phyloP scores from a whole-genome alignment of 2,329 filamentous ascomycete genomes.

The Cadophora sp. region DNA sequence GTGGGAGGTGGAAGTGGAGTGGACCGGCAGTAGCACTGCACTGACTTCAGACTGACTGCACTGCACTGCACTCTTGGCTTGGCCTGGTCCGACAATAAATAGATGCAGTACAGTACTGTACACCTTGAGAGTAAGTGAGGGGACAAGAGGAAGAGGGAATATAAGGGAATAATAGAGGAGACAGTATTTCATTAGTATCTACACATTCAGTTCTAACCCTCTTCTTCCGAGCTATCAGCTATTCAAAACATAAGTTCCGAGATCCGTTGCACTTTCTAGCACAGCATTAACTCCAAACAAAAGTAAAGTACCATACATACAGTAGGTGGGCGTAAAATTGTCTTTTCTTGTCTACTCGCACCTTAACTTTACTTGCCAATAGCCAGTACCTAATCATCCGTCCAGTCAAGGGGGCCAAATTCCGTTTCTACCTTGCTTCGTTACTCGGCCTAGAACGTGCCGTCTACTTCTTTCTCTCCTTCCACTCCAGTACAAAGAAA shows the following conservation, averaged over 20 bases:
- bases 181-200: no score
- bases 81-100: neutral
- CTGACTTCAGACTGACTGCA: no score
- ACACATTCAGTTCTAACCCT: no score
- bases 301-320: neutral
- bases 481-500: neutral
- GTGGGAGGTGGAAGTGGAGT: conserved; percentile 15
- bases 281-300: neutral
- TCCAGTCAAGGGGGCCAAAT: conserved; percentile 9
- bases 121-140: neutral
- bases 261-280: neutral
- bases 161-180: neutral
- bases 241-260: neutral
- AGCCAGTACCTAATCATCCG: conserved; percentile 8
- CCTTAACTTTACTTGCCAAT: neutral
- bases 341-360: neutral
- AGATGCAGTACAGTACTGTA: neutral
- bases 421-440: neutral
- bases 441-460: no score
- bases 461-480: neutral
- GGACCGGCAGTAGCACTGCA: conserved; percentile 18
- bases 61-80: neutral
- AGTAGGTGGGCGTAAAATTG: neutral
- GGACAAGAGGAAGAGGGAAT: neutral
- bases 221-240: neutral